Conservation (phyloP, 2,329 filamentous ascomycete species). For the Monilinia fructicola region DNA sequence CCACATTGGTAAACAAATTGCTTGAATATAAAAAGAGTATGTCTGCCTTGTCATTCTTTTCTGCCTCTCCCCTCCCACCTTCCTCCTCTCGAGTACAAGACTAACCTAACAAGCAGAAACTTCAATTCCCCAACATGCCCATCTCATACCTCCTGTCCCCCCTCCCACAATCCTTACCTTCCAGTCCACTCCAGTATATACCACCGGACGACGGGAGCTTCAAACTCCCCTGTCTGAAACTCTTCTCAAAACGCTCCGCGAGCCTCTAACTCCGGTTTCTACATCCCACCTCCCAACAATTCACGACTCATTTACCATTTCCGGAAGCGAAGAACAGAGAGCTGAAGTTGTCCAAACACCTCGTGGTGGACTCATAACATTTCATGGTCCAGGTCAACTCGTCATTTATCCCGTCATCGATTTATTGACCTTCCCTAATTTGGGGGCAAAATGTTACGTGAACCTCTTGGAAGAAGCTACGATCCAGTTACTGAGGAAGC, state of each 20-base stretch:
- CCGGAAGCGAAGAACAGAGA: neutral
- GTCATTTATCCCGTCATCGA: constrained; percentile 93
- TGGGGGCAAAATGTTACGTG: neutral
- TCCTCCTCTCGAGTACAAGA: constrained; percentile 45
- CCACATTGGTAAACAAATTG: constrained; percentile 54
- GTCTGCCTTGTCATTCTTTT: constrained; percentile 36
- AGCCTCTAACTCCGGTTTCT: too few relatives aligned
- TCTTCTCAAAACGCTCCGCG: constrained; percentile 44
- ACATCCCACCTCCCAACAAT: neutral
- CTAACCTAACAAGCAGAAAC: neutral
- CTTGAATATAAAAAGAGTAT: constrained; percentile 56
- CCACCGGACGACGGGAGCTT: constrained; percentile 79
- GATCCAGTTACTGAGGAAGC: neutral
- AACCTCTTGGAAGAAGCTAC: constrained; percentile 12
- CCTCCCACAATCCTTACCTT: constrained; percentile 77
- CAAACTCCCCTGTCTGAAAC: constrained; percentile 50
- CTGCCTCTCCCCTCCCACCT: constrained; percentile 25
- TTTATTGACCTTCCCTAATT: constrained; percentile 22
- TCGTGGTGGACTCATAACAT: constrained; percentile 90
- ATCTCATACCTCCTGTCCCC: constrained; percentile 44
- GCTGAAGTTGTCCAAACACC: constrained; percentile 43
- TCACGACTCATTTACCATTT: neutral
- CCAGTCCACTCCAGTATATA: constrained; percentile 80
- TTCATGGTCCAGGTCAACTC: constrained; percentile 90
- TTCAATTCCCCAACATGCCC: neutral